These are phyloP conservation scores for Histomonas meleagridis DNA, from an alignment of 208 protist genomes.

Conservation along the genomic window DNA sequence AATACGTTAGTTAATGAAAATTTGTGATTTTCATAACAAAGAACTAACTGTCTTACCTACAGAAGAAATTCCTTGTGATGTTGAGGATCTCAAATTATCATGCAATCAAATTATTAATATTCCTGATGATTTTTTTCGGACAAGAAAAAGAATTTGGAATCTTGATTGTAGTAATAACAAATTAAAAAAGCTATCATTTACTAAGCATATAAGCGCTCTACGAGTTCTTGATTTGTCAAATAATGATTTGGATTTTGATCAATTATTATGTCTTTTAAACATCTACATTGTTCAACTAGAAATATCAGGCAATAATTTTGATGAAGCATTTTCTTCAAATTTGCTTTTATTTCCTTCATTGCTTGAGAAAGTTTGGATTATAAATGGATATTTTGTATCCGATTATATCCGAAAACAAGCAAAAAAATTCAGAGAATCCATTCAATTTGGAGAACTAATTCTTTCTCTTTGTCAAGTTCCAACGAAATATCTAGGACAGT, in stretches of 20 bases:
- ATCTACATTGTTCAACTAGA: not conserved
- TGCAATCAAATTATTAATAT: not conserved
- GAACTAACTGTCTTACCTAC: too few relatives aligned
- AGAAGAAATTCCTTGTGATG: too few relatives aligned
- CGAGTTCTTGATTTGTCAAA: not conserved
- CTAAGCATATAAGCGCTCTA: not conserved
- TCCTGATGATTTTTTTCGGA: not conserved
- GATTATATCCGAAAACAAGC: not conserved
- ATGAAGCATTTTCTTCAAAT: not conserved
- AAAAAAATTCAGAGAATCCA: not conserved
- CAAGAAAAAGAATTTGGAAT: not conserved
- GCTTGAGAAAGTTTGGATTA: not conserved
- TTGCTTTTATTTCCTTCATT: not conserved
- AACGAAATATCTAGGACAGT: not conserved
- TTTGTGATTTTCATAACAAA: too few relatives aligned
- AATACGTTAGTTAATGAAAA: too few relatives aligned
- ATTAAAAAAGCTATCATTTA: not conserved
- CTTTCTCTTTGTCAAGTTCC: not conserved
- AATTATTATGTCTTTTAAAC: not conserved
- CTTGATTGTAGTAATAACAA: not conserved
- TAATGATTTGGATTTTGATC: not conserved
- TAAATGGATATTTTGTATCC: not conserved
- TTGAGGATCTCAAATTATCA: too few relatives aligned
- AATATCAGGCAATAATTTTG: not conserved
- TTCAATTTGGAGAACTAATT: constrained; percentile 4